These are phyloP conservation scores for Lathyrus sativus DNA, from an alignment of 306 rosid genomes.

Conservation along the genomic window DNA sequence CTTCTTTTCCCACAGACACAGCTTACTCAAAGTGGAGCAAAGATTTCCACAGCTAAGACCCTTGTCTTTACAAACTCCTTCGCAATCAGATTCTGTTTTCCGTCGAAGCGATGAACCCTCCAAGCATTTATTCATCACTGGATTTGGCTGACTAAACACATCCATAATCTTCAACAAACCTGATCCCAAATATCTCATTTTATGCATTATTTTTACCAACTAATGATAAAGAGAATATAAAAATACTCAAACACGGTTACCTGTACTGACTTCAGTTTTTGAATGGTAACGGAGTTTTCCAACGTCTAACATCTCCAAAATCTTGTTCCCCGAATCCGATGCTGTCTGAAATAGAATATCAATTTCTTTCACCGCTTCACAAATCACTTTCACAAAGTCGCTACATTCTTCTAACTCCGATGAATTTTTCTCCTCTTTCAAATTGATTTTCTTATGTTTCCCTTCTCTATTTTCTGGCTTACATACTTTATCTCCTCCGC, in stretches of 20 bases:
- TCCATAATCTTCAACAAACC: slow-evolving; percentile 58
- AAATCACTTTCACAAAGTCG: slow-evolving; percentile 25
- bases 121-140: slow-evolving; percentile 28
- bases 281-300: slow-evolving; percentile 53
- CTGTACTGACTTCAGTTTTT: slow-evolving; percentile 49
- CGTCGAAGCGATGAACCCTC: slow-evolving; percentile 32
- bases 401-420: slow-evolving; percentile 33
- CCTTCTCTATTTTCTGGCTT: slow-evolving; percentile 31
- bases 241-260: slow-evolving; percentile 34
- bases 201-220: slow-evolving; percentile 16
- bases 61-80: slow-evolving; percentile 41
- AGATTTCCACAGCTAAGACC: slow-evolving; percentile 43
- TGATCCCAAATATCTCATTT: slow-evolving; percentile 30
- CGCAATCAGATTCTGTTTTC: slow-evolving; percentile 24
- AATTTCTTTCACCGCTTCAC: slow-evolving; percentile 62
- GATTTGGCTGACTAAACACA: slow-evolving; percentile 37
- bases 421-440: slow-evolving; percentile 32
- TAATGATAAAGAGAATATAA: background rate
- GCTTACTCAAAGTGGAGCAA: slow-evolving; percentile 58
- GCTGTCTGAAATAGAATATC: slow-evolving; percentile 61
- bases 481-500: background rate
- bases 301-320: slow-evolving; percentile 57
- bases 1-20: slow-evolving; percentile 84
- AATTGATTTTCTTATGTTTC: slow-evolving; percentile 15
- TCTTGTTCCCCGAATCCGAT: slow-evolving; percentile 61